Evolutionary conservation across 345 rosid species (phyloP).

Genomic region (Diplotaxis tenuifolia): DNA sequence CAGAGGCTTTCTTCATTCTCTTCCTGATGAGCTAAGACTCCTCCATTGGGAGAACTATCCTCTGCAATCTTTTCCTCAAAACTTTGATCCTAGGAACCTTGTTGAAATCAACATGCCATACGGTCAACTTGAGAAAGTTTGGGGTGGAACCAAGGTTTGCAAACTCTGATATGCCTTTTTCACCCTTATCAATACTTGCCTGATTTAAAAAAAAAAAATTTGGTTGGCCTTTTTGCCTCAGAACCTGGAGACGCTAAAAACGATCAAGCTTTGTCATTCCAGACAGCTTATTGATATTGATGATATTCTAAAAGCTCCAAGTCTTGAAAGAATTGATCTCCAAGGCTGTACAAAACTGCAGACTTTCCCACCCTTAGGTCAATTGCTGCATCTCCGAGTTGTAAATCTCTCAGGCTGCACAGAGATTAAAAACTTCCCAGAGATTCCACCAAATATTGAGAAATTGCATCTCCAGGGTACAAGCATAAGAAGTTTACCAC

Average conservation of each 20-base stretch:
- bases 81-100: conserved; percentile 11
- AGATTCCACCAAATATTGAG: not conserved
- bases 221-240: not conserved
- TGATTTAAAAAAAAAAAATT: not conserved
- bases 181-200: not conserved
- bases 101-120: conserved; percentile 13
- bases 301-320: not conserved
- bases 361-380: not conserved
- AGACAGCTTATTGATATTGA: not conserved
- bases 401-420: conserved; percentile 8
- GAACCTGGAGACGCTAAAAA: conserved; percentile 4
- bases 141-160: conserved; percentile 26
- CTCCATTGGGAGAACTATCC: conserved; percentile 33
- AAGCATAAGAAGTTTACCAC: not conserved
- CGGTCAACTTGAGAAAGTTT: conserved; percentile 19
- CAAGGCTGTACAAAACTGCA: conserved; percentile 13
- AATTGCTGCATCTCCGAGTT: not conserved
- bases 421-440: not conserved
- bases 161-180: not conserved
- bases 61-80: not conserved
- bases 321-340: not conserved
- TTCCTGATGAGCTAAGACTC: conserved; percentile 16
- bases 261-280: conserved; percentile 9
- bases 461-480: conserved; percentile 18
- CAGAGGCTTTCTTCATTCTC: not conserved